A percentile compares a stretch with the other conserved stretches of the same genome.
phyloP scores from a whole-genome alignment of 495 filamentous ascomycete genomes.

The Collariella sp. region DNA sequence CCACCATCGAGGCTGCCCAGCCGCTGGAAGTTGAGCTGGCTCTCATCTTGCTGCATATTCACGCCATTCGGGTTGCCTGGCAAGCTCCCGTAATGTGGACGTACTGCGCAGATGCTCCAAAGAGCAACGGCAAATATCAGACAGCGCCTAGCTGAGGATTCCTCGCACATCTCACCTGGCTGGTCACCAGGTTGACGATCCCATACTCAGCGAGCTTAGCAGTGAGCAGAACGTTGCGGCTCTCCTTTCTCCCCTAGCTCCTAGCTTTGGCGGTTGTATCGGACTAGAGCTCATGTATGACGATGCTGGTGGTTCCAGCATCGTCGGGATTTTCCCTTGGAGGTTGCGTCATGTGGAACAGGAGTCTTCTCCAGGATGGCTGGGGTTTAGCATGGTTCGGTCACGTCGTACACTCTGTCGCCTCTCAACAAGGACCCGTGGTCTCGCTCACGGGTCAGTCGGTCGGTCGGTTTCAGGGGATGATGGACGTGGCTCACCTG shows the following conservation, averaged over 20 bases:
- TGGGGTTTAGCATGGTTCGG: conserved; percentile 6
- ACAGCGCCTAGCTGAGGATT: conserved; percentile 17
- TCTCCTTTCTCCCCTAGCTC: conserved; percentile 1
- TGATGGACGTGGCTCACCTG: conserved; percentile 19
- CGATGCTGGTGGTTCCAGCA: neutral
- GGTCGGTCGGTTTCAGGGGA: conserved; percentile 13
- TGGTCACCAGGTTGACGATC: conserved; percentile 25
- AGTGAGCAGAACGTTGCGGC: conserved; percentile 22
- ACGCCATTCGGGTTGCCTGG: conserved; percentile 40
- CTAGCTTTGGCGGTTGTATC: conserved; percentile 7
- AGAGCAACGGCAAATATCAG: conserved; percentile 18
- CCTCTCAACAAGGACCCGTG: conserved; percentile 4
- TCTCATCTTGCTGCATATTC: conserved; percentile 33
- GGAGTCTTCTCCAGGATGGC: conserved; percentile 1
- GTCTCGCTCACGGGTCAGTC: conserved; percentile 3
- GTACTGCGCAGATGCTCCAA: conserved; percentile 12
- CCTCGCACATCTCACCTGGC: conserved; percentile 18
- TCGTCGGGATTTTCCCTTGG: neutral
- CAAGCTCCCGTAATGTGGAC: conserved; percentile 37
- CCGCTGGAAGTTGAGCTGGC: conserved; percentile 40
- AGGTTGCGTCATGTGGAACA: conserved; percentile 1
- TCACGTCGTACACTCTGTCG: conserved; percentile 10
- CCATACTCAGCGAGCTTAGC: conserved; percentile 24
- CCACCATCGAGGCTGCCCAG: conserved; percentile 18
- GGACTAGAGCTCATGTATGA: neutral